Conservation (phyloP, 306 rosid genomes). For the Lagenaria siceraria region DNA sequence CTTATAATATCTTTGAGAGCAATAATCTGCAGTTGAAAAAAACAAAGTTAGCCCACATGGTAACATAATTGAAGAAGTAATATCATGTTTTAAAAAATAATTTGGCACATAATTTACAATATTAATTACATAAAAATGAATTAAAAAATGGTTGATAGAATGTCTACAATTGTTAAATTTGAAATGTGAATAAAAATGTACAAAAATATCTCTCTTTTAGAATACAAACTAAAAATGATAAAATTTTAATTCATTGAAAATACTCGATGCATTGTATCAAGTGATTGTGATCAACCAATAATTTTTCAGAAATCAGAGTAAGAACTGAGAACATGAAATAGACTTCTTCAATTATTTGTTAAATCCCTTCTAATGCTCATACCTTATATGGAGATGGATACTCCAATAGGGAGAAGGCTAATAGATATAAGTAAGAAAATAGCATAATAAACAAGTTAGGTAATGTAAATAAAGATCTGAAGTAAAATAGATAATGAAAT, state of each 20-base stretch:
- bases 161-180: neutral
- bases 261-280: neutral
- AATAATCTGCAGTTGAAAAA: conserved; percentile 45
- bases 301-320: neutral
- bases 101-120: neutral
- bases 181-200: neutral
- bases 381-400: neutral
- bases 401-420: neutral
- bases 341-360: neutral
- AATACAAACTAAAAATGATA: neutral
- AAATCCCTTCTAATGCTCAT: neutral
- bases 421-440: neutral
- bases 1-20: conserved; percentile 72
- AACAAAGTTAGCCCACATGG: conserved; percentile 11
- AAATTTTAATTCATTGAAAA: neutral
- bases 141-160: neutral
- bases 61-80: neutral
- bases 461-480: neutral
- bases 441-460: neutral
- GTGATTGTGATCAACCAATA: neutral
- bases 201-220: neutral
- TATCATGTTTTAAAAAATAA: neutral
- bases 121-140: neutral
- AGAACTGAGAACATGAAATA: neutral
- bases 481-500: conserved; percentile 6